These are phyloP conservation scores for Leucaena leucocephala DNA, from an alignment of 306 rosid genomes.

Conservation along the genomic window DNA sequence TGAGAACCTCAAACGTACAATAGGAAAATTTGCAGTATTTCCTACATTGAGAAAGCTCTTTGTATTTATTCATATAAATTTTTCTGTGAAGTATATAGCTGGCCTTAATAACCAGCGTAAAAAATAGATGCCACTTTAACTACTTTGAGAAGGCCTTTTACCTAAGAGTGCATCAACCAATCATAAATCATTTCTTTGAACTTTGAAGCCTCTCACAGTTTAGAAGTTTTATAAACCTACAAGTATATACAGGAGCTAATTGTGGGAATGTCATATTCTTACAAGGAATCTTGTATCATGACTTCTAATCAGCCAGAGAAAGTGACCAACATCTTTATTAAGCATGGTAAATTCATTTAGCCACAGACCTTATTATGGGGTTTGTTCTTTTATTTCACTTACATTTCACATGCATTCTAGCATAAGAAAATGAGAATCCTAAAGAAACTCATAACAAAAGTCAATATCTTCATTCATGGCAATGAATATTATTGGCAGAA, in stretches of 20 bases:
- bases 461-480: neutral
- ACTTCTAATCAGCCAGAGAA: neutral
- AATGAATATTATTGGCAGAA: neutral
- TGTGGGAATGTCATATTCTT: neutral
- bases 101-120: conserved; percentile 2
- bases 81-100: neutral
- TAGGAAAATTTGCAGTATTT: neutral
- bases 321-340: neutral
- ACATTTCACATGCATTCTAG: neutral
- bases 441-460: neutral
- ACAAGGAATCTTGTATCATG: neutral
- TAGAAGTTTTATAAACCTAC: neutral
- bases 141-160: conserved; percentile 9
- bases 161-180: conserved; percentile 18
- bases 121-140: conserved; percentile 18
- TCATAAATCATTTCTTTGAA: neutral
- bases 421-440: neutral
- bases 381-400: neutral
- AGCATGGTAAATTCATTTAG: neutral
- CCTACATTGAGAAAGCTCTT: neutral
- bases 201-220: neutral
- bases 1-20: neutral
- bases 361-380: neutral
- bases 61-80: neutral
- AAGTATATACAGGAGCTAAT: neutral